Evolutionary conservation across 257 asterid species (phyloP).

Genomic region (Knoxia roxburghii): DNA sequence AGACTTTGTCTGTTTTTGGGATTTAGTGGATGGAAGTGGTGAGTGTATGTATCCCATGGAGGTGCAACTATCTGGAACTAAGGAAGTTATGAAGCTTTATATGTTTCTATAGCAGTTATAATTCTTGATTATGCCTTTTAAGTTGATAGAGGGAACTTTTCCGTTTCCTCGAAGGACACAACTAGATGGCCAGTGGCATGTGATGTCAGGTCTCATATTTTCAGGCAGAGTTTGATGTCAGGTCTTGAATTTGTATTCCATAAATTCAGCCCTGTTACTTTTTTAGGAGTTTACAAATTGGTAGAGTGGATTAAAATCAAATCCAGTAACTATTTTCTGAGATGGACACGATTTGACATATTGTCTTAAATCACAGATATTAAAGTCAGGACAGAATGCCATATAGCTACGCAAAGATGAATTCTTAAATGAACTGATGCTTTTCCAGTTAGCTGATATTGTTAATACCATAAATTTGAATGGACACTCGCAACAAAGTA

Average conservation of each 20-base stretch:
- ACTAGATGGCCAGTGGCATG: background rate
- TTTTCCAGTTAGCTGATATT: background rate
- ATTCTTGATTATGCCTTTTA: background rate
- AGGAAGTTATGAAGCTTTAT: background rate
- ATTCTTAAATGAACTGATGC: background rate
- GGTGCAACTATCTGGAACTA: background rate
- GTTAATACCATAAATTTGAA: background rate
- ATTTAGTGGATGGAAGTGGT: background rate
- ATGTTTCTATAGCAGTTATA: background rate
- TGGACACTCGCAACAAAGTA: background rate
- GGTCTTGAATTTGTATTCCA: background rate
- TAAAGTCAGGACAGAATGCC: background rate
- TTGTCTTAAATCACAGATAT: background rate
- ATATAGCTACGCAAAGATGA: background rate
- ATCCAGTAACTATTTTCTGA: background rate
- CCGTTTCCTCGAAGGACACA: constrained; percentile 3
- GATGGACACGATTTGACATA: background rate
- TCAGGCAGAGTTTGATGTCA: background rate
- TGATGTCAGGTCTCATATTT: background rate
- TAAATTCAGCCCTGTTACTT: background rate
- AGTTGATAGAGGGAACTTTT: background rate
- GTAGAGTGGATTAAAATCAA: background rate
- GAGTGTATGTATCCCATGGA: background rate
- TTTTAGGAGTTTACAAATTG: background rate
- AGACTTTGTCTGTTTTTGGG: background rate